Evolutionary conservation across 169 alveolate species (phyloP).

Genomic region (Theileria luwenshuni): DNA sequence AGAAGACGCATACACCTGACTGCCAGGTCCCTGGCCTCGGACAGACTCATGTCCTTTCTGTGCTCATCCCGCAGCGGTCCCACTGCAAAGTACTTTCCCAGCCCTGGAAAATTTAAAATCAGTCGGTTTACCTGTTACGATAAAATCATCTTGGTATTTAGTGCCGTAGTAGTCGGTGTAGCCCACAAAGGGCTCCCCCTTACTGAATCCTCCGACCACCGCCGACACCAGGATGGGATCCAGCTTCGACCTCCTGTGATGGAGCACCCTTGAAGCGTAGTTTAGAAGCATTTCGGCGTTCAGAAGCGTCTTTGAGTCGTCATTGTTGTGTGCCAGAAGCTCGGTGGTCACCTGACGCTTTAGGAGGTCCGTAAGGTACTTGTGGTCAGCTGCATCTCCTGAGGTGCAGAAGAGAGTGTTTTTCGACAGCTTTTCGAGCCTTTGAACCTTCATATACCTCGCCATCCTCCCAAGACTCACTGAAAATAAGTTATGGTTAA

Average conservation of each 20-base stretch:
- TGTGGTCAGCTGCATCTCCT: slow-evolving; percentile 70
- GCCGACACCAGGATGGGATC: slow-evolving; percentile 60
- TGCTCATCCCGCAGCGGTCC: slow-evolving; percentile 69
- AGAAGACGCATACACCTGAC: slow-evolving; percentile 55
- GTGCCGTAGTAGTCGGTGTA: slow-evolving; percentile 66
- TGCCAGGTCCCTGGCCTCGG: slow-evolving; percentile 58
- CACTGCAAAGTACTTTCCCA: slow-evolving; percentile 71
- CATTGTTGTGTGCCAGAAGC: slow-evolving; percentile 56
- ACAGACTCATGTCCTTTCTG: slow-evolving; percentile 33
- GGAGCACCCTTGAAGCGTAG: slow-evolving; percentile 56
- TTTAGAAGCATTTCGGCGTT: slow-evolving; percentile 56
- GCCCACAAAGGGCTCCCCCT: slow-evolving; percentile 52
- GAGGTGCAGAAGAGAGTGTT: slow-evolving; percentile 63
- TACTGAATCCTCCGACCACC: slow-evolving; percentile 47
- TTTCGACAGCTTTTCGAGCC: slow-evolving; percentile 41
- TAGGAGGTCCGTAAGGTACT: slow-evolving; percentile 52
- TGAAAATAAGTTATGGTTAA: slow-evolving; percentile 12
- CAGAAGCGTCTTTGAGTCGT: slow-evolving; percentile 20
- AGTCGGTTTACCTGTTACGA: slow-evolving; percentile 52
- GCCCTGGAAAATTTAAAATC: slow-evolving; percentile 24
- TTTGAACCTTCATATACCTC: slow-evolving; percentile 26
- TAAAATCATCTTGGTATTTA: slow-evolving; percentile 60
- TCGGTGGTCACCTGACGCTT: slow-evolving; percentile 34
- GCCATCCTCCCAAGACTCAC: slow-evolving; percentile 65
- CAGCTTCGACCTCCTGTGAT: slow-evolving; percentile 54